These are phyloP conservation scores for Melaleuca quinquenervia DNA, from an alignment of 345 rosid genomes.

Conservation along the genomic window DNA sequence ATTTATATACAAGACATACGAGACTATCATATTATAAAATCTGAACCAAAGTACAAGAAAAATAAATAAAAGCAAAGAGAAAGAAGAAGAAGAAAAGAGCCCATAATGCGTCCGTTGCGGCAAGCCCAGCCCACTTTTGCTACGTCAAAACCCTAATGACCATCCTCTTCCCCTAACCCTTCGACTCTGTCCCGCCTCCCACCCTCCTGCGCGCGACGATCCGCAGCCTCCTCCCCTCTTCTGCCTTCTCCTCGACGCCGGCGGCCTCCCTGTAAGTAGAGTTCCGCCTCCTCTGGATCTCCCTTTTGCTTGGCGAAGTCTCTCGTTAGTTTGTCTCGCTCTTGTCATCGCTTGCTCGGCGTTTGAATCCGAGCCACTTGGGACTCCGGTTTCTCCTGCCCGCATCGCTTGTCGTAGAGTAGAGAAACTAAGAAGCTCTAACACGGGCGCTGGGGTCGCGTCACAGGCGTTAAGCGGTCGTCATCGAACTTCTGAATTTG, in stretches of 20 bases:
- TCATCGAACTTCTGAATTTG: neutral
- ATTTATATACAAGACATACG: accelerated
- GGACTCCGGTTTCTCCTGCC: neutral
- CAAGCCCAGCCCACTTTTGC: neutral
- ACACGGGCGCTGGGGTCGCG: neutral
- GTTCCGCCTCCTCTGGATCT: neutral
- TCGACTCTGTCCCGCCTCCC: neutral
- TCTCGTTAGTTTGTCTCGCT: neutral
- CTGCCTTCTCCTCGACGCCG: neutral
- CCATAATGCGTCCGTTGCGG: neutral
- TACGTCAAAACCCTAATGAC: neutral
- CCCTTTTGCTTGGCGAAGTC: neutral
- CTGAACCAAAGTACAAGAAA: neutral
- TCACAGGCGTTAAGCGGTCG: neutral
- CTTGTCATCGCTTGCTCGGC: neutral
- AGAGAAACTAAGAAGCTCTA: neutral
- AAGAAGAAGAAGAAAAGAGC: accelerated
- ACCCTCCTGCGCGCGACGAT: neutral
- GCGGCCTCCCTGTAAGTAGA: neutral
- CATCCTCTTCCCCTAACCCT: neutral
- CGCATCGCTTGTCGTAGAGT: neutral
- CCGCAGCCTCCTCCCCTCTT: neutral
- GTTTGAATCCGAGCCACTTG: neutral
- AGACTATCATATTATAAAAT: too few species aligned
- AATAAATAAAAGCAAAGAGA: neutral